phyloP scores from a whole-genome alignment of 345 rosid species.

The Salix arbutifolia region DNA sequence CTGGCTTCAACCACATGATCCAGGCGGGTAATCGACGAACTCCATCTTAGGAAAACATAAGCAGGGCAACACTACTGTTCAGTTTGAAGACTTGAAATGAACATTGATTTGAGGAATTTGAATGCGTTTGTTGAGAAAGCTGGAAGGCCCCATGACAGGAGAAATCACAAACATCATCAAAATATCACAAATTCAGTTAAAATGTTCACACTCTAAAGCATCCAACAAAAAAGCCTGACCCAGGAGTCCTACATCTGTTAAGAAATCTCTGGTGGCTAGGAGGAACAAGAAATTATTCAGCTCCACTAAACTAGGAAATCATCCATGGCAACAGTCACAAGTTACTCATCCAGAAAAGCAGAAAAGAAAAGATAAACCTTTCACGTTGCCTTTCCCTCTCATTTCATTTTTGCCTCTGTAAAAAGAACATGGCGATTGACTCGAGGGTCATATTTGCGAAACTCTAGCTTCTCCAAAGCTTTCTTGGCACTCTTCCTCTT shows the following conservation, averaged over 20 bases:
- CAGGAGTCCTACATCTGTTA: too few relatives aligned
- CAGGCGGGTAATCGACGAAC: background rate
- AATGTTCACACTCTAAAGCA: too few relatives aligned
- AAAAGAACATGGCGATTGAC: constrained; percentile 91
- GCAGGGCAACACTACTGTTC: background rate
- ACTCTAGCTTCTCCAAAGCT: constrained; percentile 79
- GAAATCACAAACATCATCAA: too few relatives aligned
- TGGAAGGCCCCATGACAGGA: too few relatives aligned
- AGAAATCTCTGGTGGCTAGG: too few relatives aligned
- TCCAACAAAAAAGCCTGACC: too few relatives aligned
- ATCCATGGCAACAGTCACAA: background rate
- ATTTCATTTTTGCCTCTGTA: constrained; percentile 91
- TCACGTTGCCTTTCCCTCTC: constrained; percentile 16
- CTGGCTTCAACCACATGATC: background rate
- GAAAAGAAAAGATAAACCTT: background rate
- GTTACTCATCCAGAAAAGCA: background rate
- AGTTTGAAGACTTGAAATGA: too few relatives aligned
- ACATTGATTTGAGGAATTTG: too few relatives aligned
- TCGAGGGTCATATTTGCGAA: constrained; percentile 86
- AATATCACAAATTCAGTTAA: too few relatives aligned
- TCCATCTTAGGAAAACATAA: background rate
- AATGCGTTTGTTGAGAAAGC: too few relatives aligned
- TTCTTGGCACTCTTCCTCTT: constrained; percentile 84
- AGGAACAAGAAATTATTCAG: background rate
- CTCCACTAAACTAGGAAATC: background rate